phyloP scores from a whole-genome alignment of 345 rosid species.

The Bretschneidera sinensis region DNA sequence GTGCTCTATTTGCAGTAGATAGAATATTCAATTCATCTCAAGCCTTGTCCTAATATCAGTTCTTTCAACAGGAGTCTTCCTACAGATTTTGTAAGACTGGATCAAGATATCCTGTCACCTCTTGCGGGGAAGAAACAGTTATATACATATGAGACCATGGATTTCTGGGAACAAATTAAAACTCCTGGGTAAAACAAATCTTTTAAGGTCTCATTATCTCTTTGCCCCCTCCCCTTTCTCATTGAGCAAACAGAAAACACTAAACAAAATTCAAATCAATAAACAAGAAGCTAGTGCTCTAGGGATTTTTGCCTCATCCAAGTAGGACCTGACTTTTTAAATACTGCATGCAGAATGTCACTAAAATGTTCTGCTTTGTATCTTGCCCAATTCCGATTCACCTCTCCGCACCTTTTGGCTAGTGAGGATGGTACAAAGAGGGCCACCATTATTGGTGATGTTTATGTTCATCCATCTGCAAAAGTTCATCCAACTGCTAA shows the following conservation, averaged over 20 bases:
- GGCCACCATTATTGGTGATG: conserved; percentile 77
- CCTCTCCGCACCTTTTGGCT: conserved; percentile 75
- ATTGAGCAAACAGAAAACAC: conserved; percentile 2
- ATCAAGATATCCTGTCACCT: conserved; percentile 93
- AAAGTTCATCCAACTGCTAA: conserved; percentile 95
- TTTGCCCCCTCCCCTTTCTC: neutral
- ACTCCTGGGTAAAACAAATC: conserved; percentile 82
- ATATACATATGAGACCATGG: conserved; percentile 76
- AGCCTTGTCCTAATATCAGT: conserved; percentile 16
- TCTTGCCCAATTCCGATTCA: conserved; percentile 71
- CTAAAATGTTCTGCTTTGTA: conserved; percentile 76
- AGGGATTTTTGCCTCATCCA: neutral
- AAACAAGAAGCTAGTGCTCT: neutral
- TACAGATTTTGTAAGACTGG: conserved; percentile 72
- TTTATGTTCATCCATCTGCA: conserved; percentile 90
- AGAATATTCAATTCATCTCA: conserved; percentile 7
- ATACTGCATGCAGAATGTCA: conserved; percentile 61
- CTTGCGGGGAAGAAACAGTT: conserved; percentile 90
- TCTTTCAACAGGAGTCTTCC: conserved; percentile 49
- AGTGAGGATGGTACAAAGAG: conserved; percentile 67
- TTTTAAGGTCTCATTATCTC: neutral
- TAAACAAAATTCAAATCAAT: neutral
- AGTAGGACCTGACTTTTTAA: conserved; percentile 4
- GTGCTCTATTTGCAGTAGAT: neutral
- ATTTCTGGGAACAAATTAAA: conserved; percentile 97